Percentiles rank a stretch among this genome's conserved stretches.
Conservation (phyloP, 139 green algal genomes). For the Chlamydomonas sp. region DNA sequence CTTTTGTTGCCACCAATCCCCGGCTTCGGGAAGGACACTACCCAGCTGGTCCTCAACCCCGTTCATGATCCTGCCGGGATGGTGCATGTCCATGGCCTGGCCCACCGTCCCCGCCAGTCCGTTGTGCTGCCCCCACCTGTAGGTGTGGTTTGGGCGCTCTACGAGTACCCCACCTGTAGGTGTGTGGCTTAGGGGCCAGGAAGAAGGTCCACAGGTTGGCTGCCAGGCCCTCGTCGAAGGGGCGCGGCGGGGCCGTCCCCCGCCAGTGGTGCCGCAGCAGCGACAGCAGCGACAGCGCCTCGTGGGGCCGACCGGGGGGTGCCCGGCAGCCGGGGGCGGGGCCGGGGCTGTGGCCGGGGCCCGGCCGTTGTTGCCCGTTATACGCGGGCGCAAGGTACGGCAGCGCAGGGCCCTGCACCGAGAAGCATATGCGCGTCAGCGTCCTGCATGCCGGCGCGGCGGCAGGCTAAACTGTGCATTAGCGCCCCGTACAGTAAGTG, state of each 20-base stretch:
- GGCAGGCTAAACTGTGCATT: too few relatives aligned
- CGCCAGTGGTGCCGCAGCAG: not conserved
- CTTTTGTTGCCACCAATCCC: too few relatives aligned
- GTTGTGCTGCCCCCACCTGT: too few relatives aligned
- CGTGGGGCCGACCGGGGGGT: not conserved
- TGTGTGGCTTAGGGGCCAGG: conserved; percentile 10
- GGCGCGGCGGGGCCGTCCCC: not conserved
- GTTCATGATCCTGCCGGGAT: too few relatives aligned
- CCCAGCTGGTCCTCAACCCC: too few relatives aligned
- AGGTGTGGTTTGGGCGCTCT: too few relatives aligned
- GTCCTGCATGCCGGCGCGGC: not conserved
- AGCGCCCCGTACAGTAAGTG: too few relatives aligned
- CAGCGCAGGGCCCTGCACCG: conserved; percentile 9
- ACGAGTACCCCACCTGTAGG: conserved; percentile 5
- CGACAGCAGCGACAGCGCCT: not conserved
- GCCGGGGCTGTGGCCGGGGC: not conserved
- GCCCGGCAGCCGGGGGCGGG: not conserved
- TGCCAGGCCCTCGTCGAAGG: conserved; percentile 14
- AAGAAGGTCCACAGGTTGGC: conserved; percentile 27
- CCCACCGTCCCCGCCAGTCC: too few relatives aligned
- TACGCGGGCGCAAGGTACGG: not conserved
- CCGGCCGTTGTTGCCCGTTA: not conserved
- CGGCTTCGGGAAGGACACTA: too few relatives aligned
- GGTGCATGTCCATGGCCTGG: too few relatives aligned
- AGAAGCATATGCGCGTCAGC: not conserved